These are phyloP conservation scores for Whalleya microplaca DNA, from an alignment of 2,329 filamentous ascomycete species.

Conservation along the genomic window DNA sequence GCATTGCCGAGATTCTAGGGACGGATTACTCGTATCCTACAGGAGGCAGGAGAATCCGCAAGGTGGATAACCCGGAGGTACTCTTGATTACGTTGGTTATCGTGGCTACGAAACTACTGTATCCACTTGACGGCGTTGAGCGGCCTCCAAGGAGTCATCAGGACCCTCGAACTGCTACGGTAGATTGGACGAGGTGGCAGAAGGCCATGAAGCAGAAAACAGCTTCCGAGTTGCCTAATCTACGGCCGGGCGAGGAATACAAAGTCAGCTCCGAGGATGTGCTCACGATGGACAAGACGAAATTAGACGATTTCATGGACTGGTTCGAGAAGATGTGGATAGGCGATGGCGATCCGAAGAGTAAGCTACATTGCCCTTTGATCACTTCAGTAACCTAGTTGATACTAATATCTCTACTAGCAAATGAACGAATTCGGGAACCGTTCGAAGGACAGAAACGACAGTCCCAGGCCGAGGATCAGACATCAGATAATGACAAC, in stretches of 20 bases:
- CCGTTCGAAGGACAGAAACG: slow-evolving; percentile 28
- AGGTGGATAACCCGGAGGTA: slow-evolving; percentile 72
- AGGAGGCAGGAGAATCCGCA: slow-evolving; percentile 46
- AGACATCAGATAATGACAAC: slow-evolving; percentile 1
- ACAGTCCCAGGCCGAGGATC: slow-evolving; percentile 1
- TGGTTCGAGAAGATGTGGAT: slow-evolving; percentile 75
- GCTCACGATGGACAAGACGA: slow-evolving; percentile 54
- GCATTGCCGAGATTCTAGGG: slow-evolving; percentile 54
- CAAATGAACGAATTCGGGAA: slow-evolving; percentile 29
- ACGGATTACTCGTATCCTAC: slow-evolving; percentile 63
- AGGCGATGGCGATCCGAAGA: slow-evolving; percentile 46
- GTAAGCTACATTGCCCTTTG: slow-evolving; percentile 31
- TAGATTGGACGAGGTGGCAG: slow-evolving; percentile 78
- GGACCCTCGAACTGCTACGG: slow-evolving; percentile 60
- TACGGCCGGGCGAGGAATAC: slow-evolving; percentile 36
- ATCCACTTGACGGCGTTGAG: slow-evolving; percentile 68
- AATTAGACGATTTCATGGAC: slow-evolving; percentile 76
- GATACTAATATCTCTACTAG: slow-evolving; percentile 15
- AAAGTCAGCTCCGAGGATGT: slow-evolving; percentile 35
- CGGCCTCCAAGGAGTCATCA: slow-evolving; percentile 52
- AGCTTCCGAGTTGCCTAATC: slow-evolving; percentile 17
- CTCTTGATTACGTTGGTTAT: slow-evolving; percentile 73
- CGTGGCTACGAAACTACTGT: slow-evolving; percentile 77
- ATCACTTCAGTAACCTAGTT: not conserved
- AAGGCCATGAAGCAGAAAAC: slow-evolving; percentile 46